Conservation (phyloP, 1,284 basidiomycete genomes). For the Cutaneotrichosporon cavernicola region DNA sequence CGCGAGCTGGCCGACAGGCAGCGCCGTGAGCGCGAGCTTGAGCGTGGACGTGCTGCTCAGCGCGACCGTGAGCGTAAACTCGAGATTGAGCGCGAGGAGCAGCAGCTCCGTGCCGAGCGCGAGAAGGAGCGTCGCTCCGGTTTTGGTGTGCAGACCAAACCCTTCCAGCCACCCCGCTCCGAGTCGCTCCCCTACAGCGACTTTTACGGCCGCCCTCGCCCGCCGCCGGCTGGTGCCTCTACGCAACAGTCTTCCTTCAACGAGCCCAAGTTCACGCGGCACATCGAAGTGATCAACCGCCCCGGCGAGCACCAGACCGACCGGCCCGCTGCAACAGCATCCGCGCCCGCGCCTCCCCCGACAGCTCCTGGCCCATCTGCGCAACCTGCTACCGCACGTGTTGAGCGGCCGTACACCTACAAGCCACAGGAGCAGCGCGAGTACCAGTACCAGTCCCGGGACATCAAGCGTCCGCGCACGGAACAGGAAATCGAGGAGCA, state of each 20-base stretch:
- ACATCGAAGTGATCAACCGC: constrained; percentile 42
- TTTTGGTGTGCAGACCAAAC: constrained; percentile 27
- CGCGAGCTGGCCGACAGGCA: constrained; percentile 10
- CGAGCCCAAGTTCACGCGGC: constrained; percentile 30
- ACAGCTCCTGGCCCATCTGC: constrained; percentile 9
- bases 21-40: constrained; percentile 10
- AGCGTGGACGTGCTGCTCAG: constrained; percentile 8
- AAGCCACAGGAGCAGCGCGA: constrained; percentile 28
- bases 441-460: constrained; percentile 40
- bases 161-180: constrained; percentile 28
- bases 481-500: constrained; percentile 47
- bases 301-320: constrained; percentile 21
- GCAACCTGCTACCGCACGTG: constrained; percentile 24
- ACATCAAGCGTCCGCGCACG: constrained; percentile 44
- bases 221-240: constrained; percentile 6
- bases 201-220: constrained; percentile 23
- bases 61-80: constrained; percentile 14
- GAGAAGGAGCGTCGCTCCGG: constrained; percentile 19
- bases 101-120: constrained; percentile 16
- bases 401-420: constrained; percentile 40
- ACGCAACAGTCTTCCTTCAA: constrained; percentile 11
- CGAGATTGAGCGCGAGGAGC: constrained; percentile 13
- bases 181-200: constrained; percentile 23
- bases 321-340: background rate
- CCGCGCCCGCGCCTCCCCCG: constrained; percentile 9